These are phyloP conservation scores for Termitomyces sp. DNA, from an alignment of 768 basidiomycete species.

Conservation along the genomic window DNA sequence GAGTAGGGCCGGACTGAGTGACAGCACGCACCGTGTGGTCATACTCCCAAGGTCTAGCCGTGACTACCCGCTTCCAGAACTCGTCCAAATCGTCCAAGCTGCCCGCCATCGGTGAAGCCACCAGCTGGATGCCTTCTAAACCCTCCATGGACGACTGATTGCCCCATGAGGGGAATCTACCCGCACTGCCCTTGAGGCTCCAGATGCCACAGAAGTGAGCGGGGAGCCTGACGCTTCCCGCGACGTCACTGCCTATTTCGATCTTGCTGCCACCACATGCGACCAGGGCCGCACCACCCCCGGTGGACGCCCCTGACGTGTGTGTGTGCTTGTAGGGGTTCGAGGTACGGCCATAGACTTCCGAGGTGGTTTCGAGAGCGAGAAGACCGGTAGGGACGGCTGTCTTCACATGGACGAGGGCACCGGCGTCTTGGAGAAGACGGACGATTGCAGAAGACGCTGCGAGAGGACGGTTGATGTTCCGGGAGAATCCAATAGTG, in stretches of 20 bases:
- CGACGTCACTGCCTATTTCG: constrained; percentile 71
- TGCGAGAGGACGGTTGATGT: constrained; percentile 35
- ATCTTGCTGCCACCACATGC: constrained; percentile 61
- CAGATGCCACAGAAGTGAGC: constrained; percentile 71
- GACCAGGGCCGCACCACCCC: constrained; percentile 65
- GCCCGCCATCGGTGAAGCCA: constrained; percentile 56
- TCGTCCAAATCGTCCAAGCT: constrained; percentile 59
- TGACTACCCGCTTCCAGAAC: constrained; percentile 59
- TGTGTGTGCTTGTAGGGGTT: constrained; percentile 57
- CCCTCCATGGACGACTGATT: constrained; percentile 42
- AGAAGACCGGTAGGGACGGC: constrained; percentile 53
- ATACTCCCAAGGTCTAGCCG: constrained; percentile 61
- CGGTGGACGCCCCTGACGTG: constrained; percentile 59
- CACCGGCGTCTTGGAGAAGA: constrained; percentile 56
- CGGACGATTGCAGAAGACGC: constrained; percentile 50
- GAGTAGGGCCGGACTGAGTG: not conserved
- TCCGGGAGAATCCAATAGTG: constrained; percentile 55
- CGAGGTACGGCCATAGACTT: constrained; percentile 54
- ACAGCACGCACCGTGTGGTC: constrained; percentile 44
- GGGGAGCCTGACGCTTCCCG: constrained; percentile 68
- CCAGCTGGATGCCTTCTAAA: constrained; percentile 48
- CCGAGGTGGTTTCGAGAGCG: constrained; percentile 51
- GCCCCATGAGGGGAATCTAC: constrained; percentile 53
- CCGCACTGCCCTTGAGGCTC: constrained; percentile 54
- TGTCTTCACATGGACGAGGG: constrained; percentile 61